Evolutionary conservation across 306 rosid genomes (phyloP).

Genomic region (Cucumis hystrix): DNA sequence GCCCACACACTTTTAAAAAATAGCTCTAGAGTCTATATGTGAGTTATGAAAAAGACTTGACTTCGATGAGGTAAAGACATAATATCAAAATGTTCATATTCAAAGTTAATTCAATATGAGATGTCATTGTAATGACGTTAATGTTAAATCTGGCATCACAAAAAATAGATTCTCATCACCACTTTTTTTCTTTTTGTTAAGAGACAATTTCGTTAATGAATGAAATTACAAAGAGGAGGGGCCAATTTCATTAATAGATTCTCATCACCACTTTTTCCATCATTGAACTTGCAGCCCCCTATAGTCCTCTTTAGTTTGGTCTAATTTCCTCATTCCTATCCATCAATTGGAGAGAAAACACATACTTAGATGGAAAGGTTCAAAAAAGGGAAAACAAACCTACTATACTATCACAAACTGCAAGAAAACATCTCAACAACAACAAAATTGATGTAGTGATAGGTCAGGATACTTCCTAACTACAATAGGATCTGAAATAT

Average conservation of each 20-base stretch:
- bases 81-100: neutral
- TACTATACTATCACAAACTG: neutral
- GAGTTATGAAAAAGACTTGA: neutral
- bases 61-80: neutral
- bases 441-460: neutral
- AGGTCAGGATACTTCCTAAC: too few species aligned
- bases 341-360: neutral
- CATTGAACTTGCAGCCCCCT: neutral
- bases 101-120: neutral
- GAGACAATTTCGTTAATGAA: too few species aligned
- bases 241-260: neutral
- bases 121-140: neutral
- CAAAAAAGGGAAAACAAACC: neutral
- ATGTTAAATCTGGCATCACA: neutral
- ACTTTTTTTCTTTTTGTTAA: neutral
- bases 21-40: neutral
- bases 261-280: neutral
- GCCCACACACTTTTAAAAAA: neutral
- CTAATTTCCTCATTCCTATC: neutral
- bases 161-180: neutral
- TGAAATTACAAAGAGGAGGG: too few species aligned
- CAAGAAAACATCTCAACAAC: neutral
- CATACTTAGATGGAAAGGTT: neutral
- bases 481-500: too few species aligned
- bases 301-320: neutral